A percentile compares a stretch with the other conserved stretches of the same genome.
Evolutionary conservation across 2,329 filamentous ascomycete genomes (phyloP).

Genomic region (Fusarium albosuccineum): DNA sequence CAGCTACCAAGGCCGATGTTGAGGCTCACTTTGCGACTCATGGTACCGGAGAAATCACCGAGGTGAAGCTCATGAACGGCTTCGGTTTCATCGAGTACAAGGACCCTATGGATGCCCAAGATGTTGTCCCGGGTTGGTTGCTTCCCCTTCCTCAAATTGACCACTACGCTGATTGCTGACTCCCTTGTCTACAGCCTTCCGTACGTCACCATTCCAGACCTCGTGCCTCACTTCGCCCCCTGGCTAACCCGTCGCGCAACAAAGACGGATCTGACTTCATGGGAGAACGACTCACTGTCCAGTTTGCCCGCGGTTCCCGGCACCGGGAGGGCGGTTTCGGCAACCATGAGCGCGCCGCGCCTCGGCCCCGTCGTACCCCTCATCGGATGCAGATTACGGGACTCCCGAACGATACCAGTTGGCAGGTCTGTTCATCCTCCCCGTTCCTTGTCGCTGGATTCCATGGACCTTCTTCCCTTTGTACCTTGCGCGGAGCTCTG

Average conservation of each 20-base stretch:
- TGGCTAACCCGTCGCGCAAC: slow-evolving; percentile 43
- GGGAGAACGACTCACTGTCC: slow-evolving; percentile 96
- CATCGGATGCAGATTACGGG: slow-evolving; percentile 98
- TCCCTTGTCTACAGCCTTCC: slow-evolving; percentile 64
- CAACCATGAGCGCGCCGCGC: slow-evolving; percentile 68
- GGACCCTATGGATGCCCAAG: slow-evolving; percentile 96
- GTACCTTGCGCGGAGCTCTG: slow-evolving; percentile 49
- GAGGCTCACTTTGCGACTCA: slow-evolving; percentile 95
- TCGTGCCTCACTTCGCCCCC: slow-evolving; percentile 25
- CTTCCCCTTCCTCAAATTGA: slow-evolving; percentile 38
- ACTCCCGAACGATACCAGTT: slow-evolving; percentile 98
- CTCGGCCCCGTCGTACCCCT: slow-evolving; percentile 90
- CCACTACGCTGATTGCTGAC: slow-evolving; percentile 37
- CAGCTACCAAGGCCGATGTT: slow-evolving; percentile 97
- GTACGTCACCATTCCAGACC: slow-evolving; percentile 60
- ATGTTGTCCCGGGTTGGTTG: slow-evolving; percentile 93
- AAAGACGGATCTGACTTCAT: slow-evolving; percentile 98
- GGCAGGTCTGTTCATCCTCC: slow-evolving; percentile 94
- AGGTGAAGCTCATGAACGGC: slow-evolving; percentile 99
- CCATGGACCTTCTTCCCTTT: slow-evolving; percentile 53
- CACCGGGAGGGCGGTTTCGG: slow-evolving; percentile 65
- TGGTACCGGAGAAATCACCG: slow-evolving; percentile 96
- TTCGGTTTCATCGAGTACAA: slow-evolving; percentile 99
- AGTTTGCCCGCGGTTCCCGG: slow-evolving; percentile 92
- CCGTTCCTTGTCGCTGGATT: slow-evolving; percentile 67